Percentiles rank a stretch among this genome's conserved stretches.
phyloP scores from a whole-genome alignment of 805 yeast species.

The Scheffersomyces ergatensis region DNA sequence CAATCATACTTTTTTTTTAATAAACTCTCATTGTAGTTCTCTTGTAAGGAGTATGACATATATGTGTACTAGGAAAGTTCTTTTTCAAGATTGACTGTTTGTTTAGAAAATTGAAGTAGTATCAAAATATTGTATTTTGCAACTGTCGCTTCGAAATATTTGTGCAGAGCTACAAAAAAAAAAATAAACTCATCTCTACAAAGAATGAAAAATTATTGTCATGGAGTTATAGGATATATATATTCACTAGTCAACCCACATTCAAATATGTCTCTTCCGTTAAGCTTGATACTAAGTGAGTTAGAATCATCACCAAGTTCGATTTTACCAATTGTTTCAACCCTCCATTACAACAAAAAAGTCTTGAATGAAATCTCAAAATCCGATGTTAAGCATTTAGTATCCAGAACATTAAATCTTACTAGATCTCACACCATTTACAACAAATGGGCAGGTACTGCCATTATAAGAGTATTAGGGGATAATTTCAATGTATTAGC shows the following conservation, averaged over 20 bases:
- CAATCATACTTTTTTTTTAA: no score
- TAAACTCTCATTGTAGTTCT: no score
- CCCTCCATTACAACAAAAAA: slow-evolving; percentile 25
- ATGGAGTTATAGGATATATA: no score
- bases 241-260: no score
- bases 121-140: background rate
- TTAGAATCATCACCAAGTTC: slow-evolving; percentile 22
- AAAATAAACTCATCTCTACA: no score
- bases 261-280: slow-evolving; percentile 5
- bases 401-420: slow-evolving; percentile 35
- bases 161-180: no score
- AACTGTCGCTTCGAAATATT: no score
- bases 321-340: slow-evolving; percentile 28
- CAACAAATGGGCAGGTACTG: slow-evolving; percentile 60
- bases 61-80: no score
- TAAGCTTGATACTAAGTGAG: slow-evolving; percentile 21
- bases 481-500: slow-evolving; percentile 37
- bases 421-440: slow-evolving; percentile 29
- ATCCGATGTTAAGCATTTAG: slow-evolving; percentile 49
- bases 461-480: slow-evolving; percentile 44
- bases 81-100: no score
- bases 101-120: no score
- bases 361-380: slow-evolving; percentile 43
- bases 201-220: no score
- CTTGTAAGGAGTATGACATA: no score